Evolutionary conservation across 441 rosid genomes (phyloP), one percentile per base, ranked within the genome.

Genomic region (Gossypium trilobum): DNA sequence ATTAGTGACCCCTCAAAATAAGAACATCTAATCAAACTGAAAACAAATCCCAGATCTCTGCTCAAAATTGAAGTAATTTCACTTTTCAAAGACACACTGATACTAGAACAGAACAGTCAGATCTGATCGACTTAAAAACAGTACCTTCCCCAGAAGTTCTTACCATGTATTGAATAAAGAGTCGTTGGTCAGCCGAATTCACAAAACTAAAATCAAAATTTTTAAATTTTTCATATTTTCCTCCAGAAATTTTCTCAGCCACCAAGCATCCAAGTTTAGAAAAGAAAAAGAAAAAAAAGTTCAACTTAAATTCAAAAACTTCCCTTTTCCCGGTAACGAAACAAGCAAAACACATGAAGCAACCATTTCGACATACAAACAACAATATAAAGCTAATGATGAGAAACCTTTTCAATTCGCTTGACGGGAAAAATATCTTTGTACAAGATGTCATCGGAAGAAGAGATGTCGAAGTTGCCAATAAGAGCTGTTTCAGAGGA

Each of bases 351-450:
- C 44, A 61, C 39, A 65, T 27, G 48, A 11, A 68, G 29, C 27
- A 31, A 25, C 13, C 42, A 74, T 23, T 71, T 14, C 56, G 62
- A 6, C 29, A 23, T 8, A 68, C 10, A 4, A 2, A 17, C 31
- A 36, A 51, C n/a, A 48, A n/a, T 17, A 9, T 56, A 54, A 25
- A 7, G 39, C 36, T 39, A 13, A 52, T 52, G 20, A 82, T 23
- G 19, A 16, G 39, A 59, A 54, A 93, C 98, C 94, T 69, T 82
- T 60, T 84, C 85, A 74, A 85, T 85, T 70, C 87, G 88, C 73
- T 78, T 72, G 62, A 92, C 85, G 17, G 93, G 84, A 74, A 94
- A 87, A 51, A 71, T 82, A 68, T 90, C 84, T 77, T 83, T 79
- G 79, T 84, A 87, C 36, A 84, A 10, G 20, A 83, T 76, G 65